A percentile compares a stretch with the other conserved stretches of the same genome.
Evolutionary conservation across 257 asterid genomes (phyloP).

Genomic region (Penstemon barbatus): DNA sequence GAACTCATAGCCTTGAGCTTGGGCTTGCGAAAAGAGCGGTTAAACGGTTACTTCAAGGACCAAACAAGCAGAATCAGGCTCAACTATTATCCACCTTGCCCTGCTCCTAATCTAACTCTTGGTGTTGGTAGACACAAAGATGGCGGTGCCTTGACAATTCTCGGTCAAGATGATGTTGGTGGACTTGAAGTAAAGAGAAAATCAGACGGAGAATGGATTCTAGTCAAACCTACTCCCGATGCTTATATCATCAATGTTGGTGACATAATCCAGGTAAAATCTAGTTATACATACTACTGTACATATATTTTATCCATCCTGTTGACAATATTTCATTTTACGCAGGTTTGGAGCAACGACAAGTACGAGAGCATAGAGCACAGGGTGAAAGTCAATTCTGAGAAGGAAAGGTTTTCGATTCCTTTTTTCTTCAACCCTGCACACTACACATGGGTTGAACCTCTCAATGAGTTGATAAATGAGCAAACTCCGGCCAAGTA

Average conservation of each 20-base stretch:
- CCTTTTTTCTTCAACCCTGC: conserved; percentile 34
- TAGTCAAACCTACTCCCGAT: conserved; percentile 24
- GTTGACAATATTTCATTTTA: no score
- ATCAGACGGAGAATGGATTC: conserved; percentile 24
- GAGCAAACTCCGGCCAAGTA: conserved; percentile 24
- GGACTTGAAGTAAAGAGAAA: conserved; percentile 26
- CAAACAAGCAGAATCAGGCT: conserved; percentile 44
- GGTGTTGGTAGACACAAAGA: conserved; percentile 64
- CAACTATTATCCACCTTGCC: conserved; percentile 61
- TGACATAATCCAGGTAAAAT: conserved; percentile 22
- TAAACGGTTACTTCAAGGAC: conserved; percentile 39
- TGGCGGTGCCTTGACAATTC: conserved; percentile 39
- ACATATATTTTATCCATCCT: no score
- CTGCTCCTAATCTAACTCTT: conserved; percentile 50
- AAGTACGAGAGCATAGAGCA: conserved; percentile 29
- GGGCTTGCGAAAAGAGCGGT: conserved; percentile 41
- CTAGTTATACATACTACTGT: no score
- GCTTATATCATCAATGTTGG: conserved; percentile 25
- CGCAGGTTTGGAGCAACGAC: conserved; percentile 28
- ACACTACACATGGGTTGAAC: conserved; percentile 33
- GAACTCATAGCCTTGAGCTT: conserved; percentile 57
- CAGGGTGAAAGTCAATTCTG: conserved; percentile 27
- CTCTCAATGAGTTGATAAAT: conserved; percentile 26
- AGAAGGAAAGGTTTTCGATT: conserved; percentile 33
- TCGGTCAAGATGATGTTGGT: conserved; percentile 31